Evolutionary conservation across 2,329 filamentous ascomycete species (phyloP).

Genomic region (Fusarium setosum): DNA sequence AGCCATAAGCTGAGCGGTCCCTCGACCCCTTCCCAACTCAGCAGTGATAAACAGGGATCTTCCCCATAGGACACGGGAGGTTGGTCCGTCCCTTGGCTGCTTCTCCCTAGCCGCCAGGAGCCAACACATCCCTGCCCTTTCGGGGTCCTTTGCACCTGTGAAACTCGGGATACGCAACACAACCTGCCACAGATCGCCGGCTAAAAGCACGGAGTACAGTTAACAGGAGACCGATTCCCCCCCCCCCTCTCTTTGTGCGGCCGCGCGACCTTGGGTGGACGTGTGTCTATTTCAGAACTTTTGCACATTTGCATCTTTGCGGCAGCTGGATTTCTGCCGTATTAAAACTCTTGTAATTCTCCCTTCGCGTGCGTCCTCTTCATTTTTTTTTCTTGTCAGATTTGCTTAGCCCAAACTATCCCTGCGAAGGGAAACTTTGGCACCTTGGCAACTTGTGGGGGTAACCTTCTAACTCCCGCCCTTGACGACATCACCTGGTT

Average conservation of each 20-base stretch:
- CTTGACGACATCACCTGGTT: slow-evolving; percentile 1
- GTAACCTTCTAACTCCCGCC: background rate
- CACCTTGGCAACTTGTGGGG: slow-evolving; percentile 17
- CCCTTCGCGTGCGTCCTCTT: background rate
- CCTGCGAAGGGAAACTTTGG: background rate
- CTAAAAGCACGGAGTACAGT: slow-evolving; percentile 1
- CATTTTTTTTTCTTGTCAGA: background rate
- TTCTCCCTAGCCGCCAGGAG: slow-evolving; percentile 22
- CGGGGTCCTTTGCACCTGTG: slow-evolving; percentile 18
- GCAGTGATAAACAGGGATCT: slow-evolving; percentile 6
- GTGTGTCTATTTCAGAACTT: too few relatives aligned
- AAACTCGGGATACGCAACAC: slow-evolving; percentile 37
- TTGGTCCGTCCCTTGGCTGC: background rate
- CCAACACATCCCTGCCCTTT: slow-evolving; percentile 26
- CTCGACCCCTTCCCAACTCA: background rate
- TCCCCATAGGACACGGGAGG: slow-evolving; percentile 13
- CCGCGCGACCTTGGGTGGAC: slow-evolving; percentile 21
- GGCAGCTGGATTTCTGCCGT: background rate
- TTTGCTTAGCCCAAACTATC: background rate
- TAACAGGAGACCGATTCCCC: background rate
- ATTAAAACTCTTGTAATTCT: background rate
- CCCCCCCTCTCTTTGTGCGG: slow-evolving; percentile 21
- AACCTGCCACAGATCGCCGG: slow-evolving; percentile 37
- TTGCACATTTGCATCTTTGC: too few relatives aligned
- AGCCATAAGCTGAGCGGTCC: slow-evolving; percentile 12